A percentile compares a stretch with the other conserved stretches of the same genome.
Conservation (phyloP, 192 early-diverging fungal genomes). For the Entomortierella chlamydospora region DNA sequence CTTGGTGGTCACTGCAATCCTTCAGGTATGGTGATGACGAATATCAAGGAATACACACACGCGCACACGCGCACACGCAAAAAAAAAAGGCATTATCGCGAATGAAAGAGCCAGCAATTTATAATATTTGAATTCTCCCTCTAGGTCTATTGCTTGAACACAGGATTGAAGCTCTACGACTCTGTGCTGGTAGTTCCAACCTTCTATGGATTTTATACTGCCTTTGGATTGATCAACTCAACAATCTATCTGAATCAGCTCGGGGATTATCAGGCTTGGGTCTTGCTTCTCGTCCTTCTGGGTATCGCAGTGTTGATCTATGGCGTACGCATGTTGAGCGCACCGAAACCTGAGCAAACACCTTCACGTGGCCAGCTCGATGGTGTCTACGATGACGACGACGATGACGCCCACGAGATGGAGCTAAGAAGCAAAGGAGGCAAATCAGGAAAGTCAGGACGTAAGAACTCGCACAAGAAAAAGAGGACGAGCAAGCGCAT, state of each 20-base stretch:
- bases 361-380: slow-evolving; percentile 5
- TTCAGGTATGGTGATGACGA: slow-evolving; percentile 54
- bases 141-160: slow-evolving; percentile 71
- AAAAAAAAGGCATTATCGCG: no score
- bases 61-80: no score
- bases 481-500: slow-evolving; percentile 22
- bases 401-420: slow-evolving; percentile 25
- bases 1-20: slow-evolving; percentile 61
- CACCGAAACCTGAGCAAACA: slow-evolving; percentile 46
- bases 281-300: slow-evolving; percentile 58
- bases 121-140: background rate
- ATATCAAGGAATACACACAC: background rate
- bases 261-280: slow-evolving; percentile 61
- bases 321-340: slow-evolving; percentile 64
- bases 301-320: slow-evolving; percentile 66
- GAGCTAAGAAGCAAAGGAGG: slow-evolving; percentile 22
- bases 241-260: slow-evolving; percentile 70
- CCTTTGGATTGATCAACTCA: slow-evolving; percentile 68
- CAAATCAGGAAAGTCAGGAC: background rate
- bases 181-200: slow-evolving; percentile 70
- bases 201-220: slow-evolving; percentile 69
- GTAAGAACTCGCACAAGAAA: slow-evolving; percentile 19
- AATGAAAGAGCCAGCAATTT: no score
- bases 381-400: slow-evolving; percentile 17
- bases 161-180: slow-evolving; percentile 65